Percentiles rank a stretch among this genome's conserved stretches.
Evolutionary conservation across 2,329 filamentous ascomycete species (phyloP).

Genomic region (Diaporthe eres): DNA sequence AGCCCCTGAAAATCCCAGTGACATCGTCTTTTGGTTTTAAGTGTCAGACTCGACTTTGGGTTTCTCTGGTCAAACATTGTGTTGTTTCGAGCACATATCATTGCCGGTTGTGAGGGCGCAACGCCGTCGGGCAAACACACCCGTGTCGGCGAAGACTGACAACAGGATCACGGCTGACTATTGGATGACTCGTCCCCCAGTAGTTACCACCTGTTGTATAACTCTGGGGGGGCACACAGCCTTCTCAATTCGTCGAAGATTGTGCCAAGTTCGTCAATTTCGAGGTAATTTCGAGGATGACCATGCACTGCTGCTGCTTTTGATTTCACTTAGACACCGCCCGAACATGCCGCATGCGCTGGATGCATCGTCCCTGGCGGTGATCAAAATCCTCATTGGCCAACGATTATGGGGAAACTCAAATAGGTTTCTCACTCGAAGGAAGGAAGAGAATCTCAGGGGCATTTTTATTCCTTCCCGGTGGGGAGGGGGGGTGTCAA

Average conservation of each 20-base stretch:
- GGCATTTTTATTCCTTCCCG: neutral
- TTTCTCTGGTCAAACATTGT: conserved; percentile 2
- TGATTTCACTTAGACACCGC: conserved; percentile 7
- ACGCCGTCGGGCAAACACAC: neutral
- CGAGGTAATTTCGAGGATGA: neutral
- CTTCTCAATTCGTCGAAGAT: neutral
- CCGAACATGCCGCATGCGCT: neutral
- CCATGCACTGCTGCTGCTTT: conserved; percentile 5
- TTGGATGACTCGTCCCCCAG: neutral
- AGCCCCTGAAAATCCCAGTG: conserved; percentile 29
- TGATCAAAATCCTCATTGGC: neutral
- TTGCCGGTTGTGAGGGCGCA: neutral
- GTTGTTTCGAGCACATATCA: conserved; percentile 27
- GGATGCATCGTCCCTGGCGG: neutral
- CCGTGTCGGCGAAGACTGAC: neutral
- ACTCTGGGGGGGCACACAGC: neutral
- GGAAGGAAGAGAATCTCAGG: neutral
- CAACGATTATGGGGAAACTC: neutral
- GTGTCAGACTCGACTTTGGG: neutral
- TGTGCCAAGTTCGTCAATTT: conserved; percentile 1
- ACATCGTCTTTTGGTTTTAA: neutral
- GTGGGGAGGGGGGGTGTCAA: neutral
- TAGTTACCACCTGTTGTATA: neutral
- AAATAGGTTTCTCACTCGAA: neutral
- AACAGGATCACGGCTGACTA: neutral